Percentiles rank a stretch among this genome's conserved stretches.
Conservation (phyloP, 345 rosid species). For the Populus deltoides region DNA sequence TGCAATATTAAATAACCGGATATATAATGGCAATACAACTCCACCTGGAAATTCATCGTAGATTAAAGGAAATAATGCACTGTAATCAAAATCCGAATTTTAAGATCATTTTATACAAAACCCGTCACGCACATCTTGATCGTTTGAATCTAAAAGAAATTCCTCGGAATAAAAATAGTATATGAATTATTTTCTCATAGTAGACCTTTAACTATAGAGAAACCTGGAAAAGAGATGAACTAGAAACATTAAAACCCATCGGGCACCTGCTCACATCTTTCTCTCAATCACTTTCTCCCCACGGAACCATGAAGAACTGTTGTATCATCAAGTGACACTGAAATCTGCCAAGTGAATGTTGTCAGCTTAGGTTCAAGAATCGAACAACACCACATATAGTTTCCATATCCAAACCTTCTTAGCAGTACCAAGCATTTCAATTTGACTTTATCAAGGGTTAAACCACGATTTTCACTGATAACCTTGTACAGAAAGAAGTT, state of each 20-base stretch:
- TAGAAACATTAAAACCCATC: not conserved
- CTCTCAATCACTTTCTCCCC: slow-evolving; percentile 85
- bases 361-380: slow-evolving; percentile 7
- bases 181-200: not conserved
- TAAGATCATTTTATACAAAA: too few relatives aligned
- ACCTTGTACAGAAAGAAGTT: slow-evolving; percentile 51
- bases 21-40: too few relatives aligned
- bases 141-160: too few relatives aligned
- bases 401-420: slow-evolving; percentile 58
- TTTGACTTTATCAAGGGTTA: slow-evolving; percentile 62
- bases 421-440: slow-evolving; percentile 81
- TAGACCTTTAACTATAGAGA: not conserved
- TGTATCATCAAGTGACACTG: slow-evolving; percentile 75
- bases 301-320: slow-evolving; percentile 78
- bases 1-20: too few relatives aligned
- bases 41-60: too few relatives aligned
- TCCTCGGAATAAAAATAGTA: not conserved
- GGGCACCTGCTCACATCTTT: slow-evolving; percentile 84
- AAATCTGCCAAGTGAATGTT: slow-evolving; percentile 42
- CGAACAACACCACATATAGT: not conserved
- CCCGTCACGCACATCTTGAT: too few relatives aligned
- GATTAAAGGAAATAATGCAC: too few relatives aligned
- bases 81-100: too few relatives aligned
- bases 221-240: not conserved
- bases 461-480: slow-evolving; percentile 78